Evolutionary conservation across 306 rosid species (phyloP).

Genomic region (Cucurbita pepo): DNA sequence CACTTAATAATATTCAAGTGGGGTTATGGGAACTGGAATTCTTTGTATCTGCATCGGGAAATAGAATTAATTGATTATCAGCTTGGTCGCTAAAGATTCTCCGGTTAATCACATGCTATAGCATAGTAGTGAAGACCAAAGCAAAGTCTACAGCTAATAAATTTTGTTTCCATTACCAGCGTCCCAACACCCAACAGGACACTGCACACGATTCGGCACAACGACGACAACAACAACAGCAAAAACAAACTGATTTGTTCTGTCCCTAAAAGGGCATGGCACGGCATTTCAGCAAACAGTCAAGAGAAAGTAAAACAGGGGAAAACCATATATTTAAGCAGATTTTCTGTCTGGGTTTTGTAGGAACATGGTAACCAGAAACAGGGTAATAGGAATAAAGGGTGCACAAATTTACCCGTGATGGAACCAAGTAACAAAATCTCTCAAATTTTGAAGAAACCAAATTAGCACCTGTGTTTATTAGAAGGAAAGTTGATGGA

Average conservation of each 20-base stretch:
- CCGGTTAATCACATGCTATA: neutral
- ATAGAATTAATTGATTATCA: neutral
- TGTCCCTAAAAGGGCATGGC: neutral
- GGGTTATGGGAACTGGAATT: neutral
- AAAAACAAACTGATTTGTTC: neutral
- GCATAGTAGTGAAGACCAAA: neutral
- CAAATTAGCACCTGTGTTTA: conserved; percentile 20
- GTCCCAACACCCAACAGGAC: neutral
- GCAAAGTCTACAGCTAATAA: neutral
- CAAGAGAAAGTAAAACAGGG: neutral
- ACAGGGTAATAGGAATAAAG: neutral
- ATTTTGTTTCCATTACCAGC: neutral
- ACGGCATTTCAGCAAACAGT: neutral
- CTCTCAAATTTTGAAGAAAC: too few species aligned
- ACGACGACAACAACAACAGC: neutral
- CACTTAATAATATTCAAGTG: neutral
- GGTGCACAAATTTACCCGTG: neutral
- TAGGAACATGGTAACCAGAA: neutral
- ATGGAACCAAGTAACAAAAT: neutral
- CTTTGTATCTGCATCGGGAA: neutral
- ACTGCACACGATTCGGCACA: neutral
- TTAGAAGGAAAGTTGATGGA: conserved; percentile 23
- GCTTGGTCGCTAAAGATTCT: neutral
- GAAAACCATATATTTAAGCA: neutral
- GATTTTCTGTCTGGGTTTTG: neutral